These are phyloP conservation scores for Theobroma grandiflorum DNA, from an alignment of 441 rosid species.

Conservation along the genomic window DNA sequence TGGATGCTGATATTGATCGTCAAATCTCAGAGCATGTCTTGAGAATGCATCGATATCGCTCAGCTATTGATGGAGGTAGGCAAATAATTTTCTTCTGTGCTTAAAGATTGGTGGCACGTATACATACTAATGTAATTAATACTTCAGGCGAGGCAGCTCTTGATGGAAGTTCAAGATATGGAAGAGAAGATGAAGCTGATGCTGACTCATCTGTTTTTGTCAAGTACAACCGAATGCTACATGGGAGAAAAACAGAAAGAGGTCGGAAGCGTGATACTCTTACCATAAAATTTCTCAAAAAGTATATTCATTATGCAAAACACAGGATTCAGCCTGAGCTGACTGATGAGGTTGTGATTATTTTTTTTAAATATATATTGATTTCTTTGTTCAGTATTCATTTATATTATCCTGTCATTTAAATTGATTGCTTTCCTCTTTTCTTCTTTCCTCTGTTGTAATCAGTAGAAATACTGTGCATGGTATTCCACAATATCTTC, in stretches of 20 bases:
- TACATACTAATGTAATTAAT: conserved; percentile 30
- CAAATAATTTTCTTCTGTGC: conserved; percentile 23
- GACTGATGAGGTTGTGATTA: conserved; percentile 77
- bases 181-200: conserved; percentile 84
- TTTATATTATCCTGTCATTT: background rate
- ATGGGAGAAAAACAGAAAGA: conserved; percentile 78
- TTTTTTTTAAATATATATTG: background rate
- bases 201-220: conserved; percentile 83
- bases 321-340: conserved; percentile 93
- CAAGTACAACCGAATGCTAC: conserved; percentile 87
- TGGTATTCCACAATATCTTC: background rate
- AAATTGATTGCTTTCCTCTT: background rate
- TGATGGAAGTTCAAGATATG: conserved; percentile 71
- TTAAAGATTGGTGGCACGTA: conserved; percentile 6
- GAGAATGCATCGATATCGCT: conserved; percentile 91
- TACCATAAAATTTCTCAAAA: conserved; percentile 86
- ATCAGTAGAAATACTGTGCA: background rate
- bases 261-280: conserved; percentile 83
- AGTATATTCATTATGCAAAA: conserved; percentile 97
- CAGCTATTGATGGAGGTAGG: conserved; percentile 80
- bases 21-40: conserved; percentile 92
- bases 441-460: conserved; percentile 10
- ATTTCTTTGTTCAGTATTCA: background rate
- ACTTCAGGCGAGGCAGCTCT: conserved; percentile 66
- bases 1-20: conserved; percentile 96